phyloP scores from a whole-genome alignment of 345 rosid genomes.

The Populus tremula region DNA sequence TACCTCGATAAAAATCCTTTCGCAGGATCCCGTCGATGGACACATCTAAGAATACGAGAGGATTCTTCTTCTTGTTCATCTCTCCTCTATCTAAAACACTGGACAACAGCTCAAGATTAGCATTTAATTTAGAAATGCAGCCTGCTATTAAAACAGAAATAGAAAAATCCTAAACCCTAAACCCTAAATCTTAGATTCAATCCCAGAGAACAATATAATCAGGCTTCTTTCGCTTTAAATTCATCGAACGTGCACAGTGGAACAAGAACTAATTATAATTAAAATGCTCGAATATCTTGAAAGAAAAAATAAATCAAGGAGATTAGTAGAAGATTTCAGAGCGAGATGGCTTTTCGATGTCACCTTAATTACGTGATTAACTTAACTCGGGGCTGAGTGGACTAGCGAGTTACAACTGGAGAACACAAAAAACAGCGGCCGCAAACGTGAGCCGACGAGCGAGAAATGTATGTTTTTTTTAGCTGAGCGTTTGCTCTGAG shows the following conservation, averaged over 20 bases:
- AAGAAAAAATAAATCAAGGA: neutral
- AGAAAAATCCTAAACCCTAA: conserved; percentile 39
- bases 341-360: neutral
- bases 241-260: neutral
- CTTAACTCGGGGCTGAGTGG: neutral
- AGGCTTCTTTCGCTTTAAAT: conserved; percentile 1
- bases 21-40: conserved; percentile 66
- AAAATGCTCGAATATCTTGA: conserved; percentile 3
- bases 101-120: neutral
- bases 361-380: conserved; percentile 4
- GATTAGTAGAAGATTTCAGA: neutral
- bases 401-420: neutral
- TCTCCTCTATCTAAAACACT: neutral
- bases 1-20: conserved; percentile 85
- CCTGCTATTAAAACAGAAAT: neutral
- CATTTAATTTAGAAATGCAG: neutral
- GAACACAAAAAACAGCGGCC: conserved; percentile 15
- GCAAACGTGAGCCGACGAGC: neutral
- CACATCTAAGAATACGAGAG: conserved; percentile 70
- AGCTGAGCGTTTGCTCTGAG: neutral
- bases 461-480: neutral
- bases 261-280: neutral
- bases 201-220: too few species aligned
- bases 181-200: neutral
- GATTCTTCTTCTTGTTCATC: conserved; percentile 80